Conservation (phyloP, 441 rosid genomes). For the Kokia cookei region DNA sequence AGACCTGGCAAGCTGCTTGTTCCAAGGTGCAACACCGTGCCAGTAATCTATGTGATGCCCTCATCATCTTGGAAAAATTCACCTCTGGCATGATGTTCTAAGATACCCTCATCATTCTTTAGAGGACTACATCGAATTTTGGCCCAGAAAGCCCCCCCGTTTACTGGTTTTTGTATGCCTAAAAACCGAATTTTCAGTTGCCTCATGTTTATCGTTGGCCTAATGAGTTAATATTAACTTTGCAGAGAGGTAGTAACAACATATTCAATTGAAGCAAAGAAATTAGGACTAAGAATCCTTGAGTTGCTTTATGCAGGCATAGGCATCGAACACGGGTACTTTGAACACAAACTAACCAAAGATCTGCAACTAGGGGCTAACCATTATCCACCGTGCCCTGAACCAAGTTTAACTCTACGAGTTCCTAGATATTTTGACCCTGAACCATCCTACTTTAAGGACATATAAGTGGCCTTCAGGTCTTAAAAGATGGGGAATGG, state of each 20-base stretch:
- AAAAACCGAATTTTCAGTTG: background rate
- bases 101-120: conserved; percentile 31
- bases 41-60: conserved; percentile 14
- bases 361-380: background rate
- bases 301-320: conserved; percentile 25
- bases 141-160: conserved; percentile 31
- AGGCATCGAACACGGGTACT: conserved; percentile 19
- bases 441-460: conserved; percentile 25
- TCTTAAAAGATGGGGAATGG: conserved; percentile 30
- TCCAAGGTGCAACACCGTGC: conserved; percentile 9
- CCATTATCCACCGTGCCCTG: conserved; percentile 28
- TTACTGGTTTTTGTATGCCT: conserved; percentile 12
- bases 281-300: conserved; percentile 20
- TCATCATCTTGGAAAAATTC: conserved; percentile 7
- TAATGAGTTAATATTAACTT: background rate
- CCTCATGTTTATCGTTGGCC: background rate
- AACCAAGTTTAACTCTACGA: conserved; percentile 27
- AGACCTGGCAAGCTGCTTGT: conserved; percentile 19
- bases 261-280: conserved; percentile 23
- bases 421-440: conserved; percentile 19
- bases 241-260: conserved; percentile 25
- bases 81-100: conserved; percentile 27
- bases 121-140: conserved; percentile 7
- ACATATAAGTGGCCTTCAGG: conserved; percentile 27
- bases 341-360: conserved; percentile 1